Percentiles rank a stretch among this genome's conserved stretches.
Conservation (phyloP, 2,329 filamentous ascomycete species). For the Berkeleyomyces rouxiae region DNA sequence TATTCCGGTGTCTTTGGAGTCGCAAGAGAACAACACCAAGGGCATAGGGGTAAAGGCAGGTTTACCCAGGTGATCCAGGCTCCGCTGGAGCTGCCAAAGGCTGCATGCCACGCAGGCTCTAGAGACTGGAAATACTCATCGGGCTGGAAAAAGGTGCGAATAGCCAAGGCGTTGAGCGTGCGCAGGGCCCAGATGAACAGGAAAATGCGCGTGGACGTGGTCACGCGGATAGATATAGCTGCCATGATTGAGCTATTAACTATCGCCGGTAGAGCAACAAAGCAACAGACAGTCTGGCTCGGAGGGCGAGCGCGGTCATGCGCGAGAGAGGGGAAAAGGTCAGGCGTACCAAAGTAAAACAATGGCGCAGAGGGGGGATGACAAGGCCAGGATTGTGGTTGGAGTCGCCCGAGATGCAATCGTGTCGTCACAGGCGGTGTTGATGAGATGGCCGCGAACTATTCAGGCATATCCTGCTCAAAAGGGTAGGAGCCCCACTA, state of each 20-base stretch:
- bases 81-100: slow-evolving; percentile 59
- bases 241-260: background rate
- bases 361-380: background rate
- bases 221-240: background rate
- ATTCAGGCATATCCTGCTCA: no score
- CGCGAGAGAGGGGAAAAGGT: background rate
- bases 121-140: slow-evolving; percentile 95
- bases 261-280: background rate
- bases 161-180: slow-evolving; percentile 58
- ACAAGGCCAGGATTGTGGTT: slow-evolving; percentile 9
- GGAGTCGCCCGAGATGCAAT: slow-evolving; percentile 1
- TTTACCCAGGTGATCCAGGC: slow-evolving; percentile 94
- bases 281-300: background rate
- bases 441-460: no score
- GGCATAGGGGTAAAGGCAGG: slow-evolving; percentile 14
- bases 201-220: slow-evolving; percentile 16
- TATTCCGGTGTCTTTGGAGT: background rate
- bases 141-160: slow-evolving; percentile 90
- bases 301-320: background rate
- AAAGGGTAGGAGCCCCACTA: no score
- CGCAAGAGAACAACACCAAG: background rate
- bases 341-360: background rate
- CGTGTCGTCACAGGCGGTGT: slow-evolving; percentile 6
- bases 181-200: slow-evolving; percentile 47
- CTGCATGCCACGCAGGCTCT: slow-evolving; percentile 82